A percentile compares a stretch with the other conserved stretches of the same genome.
These are phyloP conservation scores for Lachnellula subtilissima DNA, from an alignment of 2,329 filamentous ascomycete species.

Conservation along the genomic window DNA sequence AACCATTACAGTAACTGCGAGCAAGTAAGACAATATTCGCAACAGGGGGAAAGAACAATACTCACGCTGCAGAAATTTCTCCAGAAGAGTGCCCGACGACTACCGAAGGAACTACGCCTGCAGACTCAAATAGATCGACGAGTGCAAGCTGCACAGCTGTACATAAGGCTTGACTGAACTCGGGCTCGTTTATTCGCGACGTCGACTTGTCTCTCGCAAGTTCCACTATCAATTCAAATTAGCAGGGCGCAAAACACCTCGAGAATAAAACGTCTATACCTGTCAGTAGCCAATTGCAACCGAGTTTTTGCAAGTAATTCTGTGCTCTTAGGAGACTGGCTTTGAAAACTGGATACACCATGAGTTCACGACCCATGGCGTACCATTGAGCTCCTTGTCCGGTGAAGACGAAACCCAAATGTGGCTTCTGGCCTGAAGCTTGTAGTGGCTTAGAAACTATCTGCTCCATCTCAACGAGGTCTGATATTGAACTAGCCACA, in stretches of 20 bases:
- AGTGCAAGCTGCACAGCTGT: conserved; percentile 44
- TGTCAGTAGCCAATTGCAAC: background rate
- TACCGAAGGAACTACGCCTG: conserved; percentile 34
- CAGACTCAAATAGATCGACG: conserved; percentile 38
- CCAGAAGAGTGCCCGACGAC: conserved; percentile 43
- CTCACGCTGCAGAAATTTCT: conserved; percentile 43
- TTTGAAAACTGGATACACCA: conserved; percentile 1
- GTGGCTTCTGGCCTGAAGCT: background rate
- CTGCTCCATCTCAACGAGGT: conserved; percentile 13
- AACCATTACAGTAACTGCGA: conserved; percentile 32
- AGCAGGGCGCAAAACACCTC: background rate
- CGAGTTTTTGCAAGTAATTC: background rate
- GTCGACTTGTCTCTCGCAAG: background rate
- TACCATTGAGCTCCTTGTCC: conserved; percentile 22
- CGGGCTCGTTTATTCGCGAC: background rate
- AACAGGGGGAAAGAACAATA: conserved; percentile 1
- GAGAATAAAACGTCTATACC: background rate
- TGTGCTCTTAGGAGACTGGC: too few species aligned
- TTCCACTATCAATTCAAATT: background rate
- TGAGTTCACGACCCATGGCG: conserved; percentile 17
- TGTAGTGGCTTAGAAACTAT: conserved; percentile 14
- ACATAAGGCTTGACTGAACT: conserved; percentile 36
- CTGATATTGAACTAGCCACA: background rate
- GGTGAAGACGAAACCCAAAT: background rate
- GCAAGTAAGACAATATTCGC: too few species aligned